These are phyloP conservation scores for Aegilops bicornis DNA, from an alignment of 176 grass and related monocot genomes.

Conservation along the genomic window DNA sequence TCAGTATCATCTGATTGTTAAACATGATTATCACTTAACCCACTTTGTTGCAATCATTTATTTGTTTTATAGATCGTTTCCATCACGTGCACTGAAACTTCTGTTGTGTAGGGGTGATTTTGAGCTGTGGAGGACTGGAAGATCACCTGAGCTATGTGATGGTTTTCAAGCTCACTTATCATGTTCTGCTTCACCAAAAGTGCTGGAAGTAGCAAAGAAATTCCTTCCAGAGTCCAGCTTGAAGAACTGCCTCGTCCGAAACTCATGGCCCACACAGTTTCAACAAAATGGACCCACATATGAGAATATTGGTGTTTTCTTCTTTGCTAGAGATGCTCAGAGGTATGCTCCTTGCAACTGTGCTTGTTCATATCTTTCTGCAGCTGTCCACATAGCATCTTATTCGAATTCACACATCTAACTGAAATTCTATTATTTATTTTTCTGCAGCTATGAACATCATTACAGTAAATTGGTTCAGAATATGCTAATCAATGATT, in stretches of 20 bases:
- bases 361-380: slow-evolving; percentile 1
- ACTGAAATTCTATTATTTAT: neutral
- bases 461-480: slow-evolving; percentile 87
- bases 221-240: slow-evolving; percentile 74
- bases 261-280: slow-evolving; percentile 80
- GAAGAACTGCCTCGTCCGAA: slow-evolving; percentile 82
- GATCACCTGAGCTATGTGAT: slow-evolving; percentile 64
- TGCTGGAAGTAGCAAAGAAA: slow-evolving; percentile 62
- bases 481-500: slow-evolving; percentile 81
- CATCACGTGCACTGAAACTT: slow-evolving; percentile 6
- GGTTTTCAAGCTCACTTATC: slow-evolving; percentile 96
- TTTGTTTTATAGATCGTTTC: neutral
- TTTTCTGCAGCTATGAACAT: slow-evolving; percentile 76
- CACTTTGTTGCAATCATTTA: slow-evolving; percentile 7
- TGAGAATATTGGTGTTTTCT: slow-evolving; percentile 79
- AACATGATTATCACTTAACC: neutral
- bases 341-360: slow-evolving; percentile 51
- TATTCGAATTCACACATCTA: neutral
- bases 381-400: slow-evolving; percentile 1
- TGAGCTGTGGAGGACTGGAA: slow-evolving; percentile 68
- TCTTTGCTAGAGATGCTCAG: slow-evolving; percentile 87
- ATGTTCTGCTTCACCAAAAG: slow-evolving; percentile 61
- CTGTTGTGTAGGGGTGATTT: slow-evolving; percentile 73
- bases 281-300: slow-evolving; percentile 64
- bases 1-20: slow-evolving; percentile 18